Evolutionary conservation across 495 filamentous ascomycete genomes (phyloP).

Genomic region (Neurospora cerealis): DNA sequence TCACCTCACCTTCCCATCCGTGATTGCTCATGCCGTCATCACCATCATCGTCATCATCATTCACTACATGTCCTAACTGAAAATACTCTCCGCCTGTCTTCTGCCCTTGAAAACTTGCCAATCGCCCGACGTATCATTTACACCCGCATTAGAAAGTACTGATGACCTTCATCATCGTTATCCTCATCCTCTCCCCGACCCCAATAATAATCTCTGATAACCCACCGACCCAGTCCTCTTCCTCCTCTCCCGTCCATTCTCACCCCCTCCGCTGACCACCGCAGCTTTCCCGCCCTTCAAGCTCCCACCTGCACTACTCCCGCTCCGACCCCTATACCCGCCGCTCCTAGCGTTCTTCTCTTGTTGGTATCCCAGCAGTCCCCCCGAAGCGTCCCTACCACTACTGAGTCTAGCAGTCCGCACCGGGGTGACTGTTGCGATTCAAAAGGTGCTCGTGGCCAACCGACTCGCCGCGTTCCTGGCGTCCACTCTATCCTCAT

Average conservation of each 20-base stretch:
- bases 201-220: neutral
- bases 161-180: neutral
- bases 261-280: neutral
- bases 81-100: neutral
- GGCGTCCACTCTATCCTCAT: conserved; percentile 90
- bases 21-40: neutral
- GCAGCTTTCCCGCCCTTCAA: neutral
- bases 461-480: conserved; percentile 88
- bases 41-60: neutral
- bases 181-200: neutral
- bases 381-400: neutral
- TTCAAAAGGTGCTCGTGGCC: conserved; percentile 83
- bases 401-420: neutral
- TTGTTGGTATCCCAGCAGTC: neutral
- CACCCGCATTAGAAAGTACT: neutral
- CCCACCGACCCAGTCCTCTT: neutral
- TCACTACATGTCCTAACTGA: neutral
- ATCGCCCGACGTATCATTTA: neutral
- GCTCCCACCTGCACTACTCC: neutral
- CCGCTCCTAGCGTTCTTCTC: neutral
- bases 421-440: neutral
- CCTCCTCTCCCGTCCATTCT: neutral
- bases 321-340: neutral
- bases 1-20: neutral
- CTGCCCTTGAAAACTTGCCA: neutral